phyloP scores from a whole-genome alignment of 306 rosid genomes.

The Cucurbita maxima region DNA sequence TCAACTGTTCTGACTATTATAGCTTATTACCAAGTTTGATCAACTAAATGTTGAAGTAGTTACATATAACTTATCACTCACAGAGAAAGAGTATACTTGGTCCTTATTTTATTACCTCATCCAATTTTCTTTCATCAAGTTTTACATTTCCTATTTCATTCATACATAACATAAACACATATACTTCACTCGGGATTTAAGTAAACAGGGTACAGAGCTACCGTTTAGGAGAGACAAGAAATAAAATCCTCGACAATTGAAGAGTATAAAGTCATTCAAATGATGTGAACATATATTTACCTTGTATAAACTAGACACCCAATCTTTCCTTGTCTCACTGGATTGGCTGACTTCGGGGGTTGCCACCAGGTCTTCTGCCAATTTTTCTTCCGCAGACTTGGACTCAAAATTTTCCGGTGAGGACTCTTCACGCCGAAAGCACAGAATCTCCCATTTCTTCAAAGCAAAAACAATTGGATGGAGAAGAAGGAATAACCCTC shows the following conservation, averaged over 20 bases:
- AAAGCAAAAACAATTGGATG: background rate
- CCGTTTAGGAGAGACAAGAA: background rate
- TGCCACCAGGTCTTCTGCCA: conserved; percentile 1
- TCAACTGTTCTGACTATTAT: background rate
- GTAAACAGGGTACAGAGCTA: background rate
- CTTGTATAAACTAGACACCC: background rate
- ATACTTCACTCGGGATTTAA: background rate
- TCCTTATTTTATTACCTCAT: background rate
- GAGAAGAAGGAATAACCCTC: background rate
- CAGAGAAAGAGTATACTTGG: background rate
- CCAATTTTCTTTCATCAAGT: background rate
- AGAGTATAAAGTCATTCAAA: background rate
- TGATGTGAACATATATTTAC: background rate
- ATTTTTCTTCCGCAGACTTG: background rate
- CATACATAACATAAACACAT: background rate
- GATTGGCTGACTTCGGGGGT: background rate
- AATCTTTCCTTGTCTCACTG: background rate
- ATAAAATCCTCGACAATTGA: background rate
- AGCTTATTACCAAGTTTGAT: background rate
- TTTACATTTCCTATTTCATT: background rate
- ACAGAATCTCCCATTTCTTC: conserved; percentile 3
- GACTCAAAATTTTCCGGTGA: background rate
- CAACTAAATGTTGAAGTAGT: background rate
- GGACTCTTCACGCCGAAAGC: conserved; percentile 4
- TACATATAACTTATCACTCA: background rate